A percentile compares a stretch with the other conserved stretches of the same genome.
Evolutionary conservation across 768 basidiomycete genomes (phyloP).

Genomic region (Brasilioporus rufonigricans): DNA sequence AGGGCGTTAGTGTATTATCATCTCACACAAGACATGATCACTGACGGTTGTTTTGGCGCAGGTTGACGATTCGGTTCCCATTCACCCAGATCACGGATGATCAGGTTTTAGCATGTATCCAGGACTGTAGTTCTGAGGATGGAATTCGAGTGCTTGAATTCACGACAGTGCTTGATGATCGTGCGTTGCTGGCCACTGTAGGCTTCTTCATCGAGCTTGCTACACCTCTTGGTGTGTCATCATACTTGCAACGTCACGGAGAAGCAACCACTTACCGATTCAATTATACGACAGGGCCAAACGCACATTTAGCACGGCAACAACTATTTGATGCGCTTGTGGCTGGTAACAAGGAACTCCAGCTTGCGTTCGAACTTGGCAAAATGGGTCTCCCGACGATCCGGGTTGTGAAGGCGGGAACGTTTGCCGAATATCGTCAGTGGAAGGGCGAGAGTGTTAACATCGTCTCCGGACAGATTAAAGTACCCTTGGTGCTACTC

Average conservation of each 20-base stretch:
- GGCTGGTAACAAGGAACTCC: background rate
- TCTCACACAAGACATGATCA: no score
- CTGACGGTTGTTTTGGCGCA: background rate
- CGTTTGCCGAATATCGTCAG: conserved; percentile 16
- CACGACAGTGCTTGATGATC: conserved; percentile 12
- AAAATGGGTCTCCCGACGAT: background rate
- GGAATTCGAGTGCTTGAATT: conserved; percentile 12
- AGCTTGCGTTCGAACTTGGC: background rate
- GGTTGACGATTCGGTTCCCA: conserved; percentile 6
- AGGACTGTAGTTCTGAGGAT: background rate
- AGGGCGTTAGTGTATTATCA: conserved; percentile 8
- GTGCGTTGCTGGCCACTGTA: background rate
- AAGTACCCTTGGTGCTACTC: background rate
- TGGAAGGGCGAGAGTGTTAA: conserved; percentile 2
- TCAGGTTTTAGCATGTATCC: conserved; percentile 8
- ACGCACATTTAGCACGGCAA: background rate
- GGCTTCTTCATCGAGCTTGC: conserved; percentile 16
- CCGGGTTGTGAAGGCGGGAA: conserved; percentile 3
- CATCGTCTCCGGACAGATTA: background rate
- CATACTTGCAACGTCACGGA: background rate
- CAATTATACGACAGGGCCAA: background rate
- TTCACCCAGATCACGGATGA: conserved; percentile 1
- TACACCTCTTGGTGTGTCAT: conserved; percentile 6
- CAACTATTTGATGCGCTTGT: conserved; percentile 9
- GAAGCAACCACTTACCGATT: background rate